Percentiles rank a stretch among this genome's conserved stretches.
Conservation (phyloP, 345 rosid genomes). For the Citrus sp. region DNA sequence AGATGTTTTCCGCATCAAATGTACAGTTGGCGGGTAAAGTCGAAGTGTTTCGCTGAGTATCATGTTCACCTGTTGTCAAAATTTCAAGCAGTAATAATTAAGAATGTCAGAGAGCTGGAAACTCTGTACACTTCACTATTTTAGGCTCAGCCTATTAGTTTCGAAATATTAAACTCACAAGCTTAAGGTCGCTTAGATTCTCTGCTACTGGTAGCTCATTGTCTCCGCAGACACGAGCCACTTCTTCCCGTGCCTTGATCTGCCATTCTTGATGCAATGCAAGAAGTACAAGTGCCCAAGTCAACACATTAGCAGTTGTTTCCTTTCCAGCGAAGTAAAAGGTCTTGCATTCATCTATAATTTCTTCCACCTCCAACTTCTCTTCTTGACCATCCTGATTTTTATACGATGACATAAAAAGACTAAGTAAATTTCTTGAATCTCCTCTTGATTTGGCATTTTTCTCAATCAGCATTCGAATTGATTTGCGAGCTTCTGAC, state of each 20-base stretch:
- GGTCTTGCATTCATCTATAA: conserved; percentile 84
- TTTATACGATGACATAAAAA: conserved; percentile 47
- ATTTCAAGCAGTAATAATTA: not conserved
- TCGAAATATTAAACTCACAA: conserved; percentile 36
- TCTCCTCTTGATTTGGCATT: conserved; percentile 31
- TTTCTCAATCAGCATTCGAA: conserved; percentile 42
- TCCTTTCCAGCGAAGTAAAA: conserved; percentile 90
- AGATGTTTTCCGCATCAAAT: conserved; percentile 37
- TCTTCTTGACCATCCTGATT: conserved; percentile 59
- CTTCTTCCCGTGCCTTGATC: conserved; percentile 69
- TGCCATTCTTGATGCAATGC: conserved; percentile 89
- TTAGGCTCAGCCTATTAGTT: not conserved
- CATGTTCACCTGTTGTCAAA: conserved; percentile 49
- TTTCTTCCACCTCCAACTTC: conserved; percentile 54
- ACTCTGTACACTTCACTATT: not conserved
- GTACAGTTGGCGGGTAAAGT: conserved; percentile 66
- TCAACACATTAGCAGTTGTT: conserved; percentile 65
- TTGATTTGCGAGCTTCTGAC: conserved; percentile 57
- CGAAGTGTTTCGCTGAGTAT: conserved; percentile 69
- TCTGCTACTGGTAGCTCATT: conserved; percentile 34
- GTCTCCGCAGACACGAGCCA: conserved; percentile 32
- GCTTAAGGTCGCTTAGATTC: conserved; percentile 52
- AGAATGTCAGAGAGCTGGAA: not conserved
- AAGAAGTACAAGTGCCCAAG: conserved; percentile 63
- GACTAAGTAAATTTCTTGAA: conserved; percentile 51